A percentile compares a stretch with the other conserved stretches of the same genome.
phyloP scores from a whole-genome alignment of 208 protist genomes.

The Acanthamoeba quina region DNA sequence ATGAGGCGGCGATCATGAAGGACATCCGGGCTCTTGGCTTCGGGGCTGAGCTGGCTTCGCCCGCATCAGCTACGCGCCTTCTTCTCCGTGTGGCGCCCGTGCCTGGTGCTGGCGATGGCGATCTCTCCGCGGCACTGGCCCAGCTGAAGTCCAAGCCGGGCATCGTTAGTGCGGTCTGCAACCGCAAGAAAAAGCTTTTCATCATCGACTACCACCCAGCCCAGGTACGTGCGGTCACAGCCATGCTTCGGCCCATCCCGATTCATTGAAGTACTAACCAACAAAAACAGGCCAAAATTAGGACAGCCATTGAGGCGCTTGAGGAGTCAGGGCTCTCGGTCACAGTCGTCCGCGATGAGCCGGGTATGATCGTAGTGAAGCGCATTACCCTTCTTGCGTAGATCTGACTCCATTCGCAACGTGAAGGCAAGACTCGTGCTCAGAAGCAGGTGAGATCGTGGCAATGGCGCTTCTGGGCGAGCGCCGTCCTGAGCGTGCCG shows the following conservation, averaged over 20 bases:
- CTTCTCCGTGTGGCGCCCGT: not conserved
- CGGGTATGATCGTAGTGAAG: not conserved
- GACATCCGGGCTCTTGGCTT: constrained; percentile 21
- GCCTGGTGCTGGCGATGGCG: not conserved
- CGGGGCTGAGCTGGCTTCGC: constrained; percentile 13
- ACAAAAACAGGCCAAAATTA: not conserved
- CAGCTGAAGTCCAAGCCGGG: not conserved
- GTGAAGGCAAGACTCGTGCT: not conserved
- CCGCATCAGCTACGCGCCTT: constrained; percentile 3
- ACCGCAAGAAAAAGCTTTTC: constrained; percentile 5
- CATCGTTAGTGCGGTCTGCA: not conserved
- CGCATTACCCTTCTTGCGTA: not conserved
- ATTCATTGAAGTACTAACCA: not conserved
- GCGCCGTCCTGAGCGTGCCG: constrained; percentile 65
- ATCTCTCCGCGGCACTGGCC: not conserved
- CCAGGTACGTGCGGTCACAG: not conserved
- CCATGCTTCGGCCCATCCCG: not conserved
- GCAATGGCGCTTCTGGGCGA: constrained; percentile 67
- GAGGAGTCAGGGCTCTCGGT: not conserved
- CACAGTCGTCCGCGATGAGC: not conserved
- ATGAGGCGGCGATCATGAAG: constrained; percentile 31
- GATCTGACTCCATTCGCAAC: not conserved
- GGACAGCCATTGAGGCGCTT: not conserved
- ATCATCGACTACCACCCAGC: constrained; percentile 25
- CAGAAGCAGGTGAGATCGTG: constrained; percentile 31